phyloP scores from a whole-genome alignment of 202 grass and related monocot genomes.

The Panicum virgatum region DNA sequence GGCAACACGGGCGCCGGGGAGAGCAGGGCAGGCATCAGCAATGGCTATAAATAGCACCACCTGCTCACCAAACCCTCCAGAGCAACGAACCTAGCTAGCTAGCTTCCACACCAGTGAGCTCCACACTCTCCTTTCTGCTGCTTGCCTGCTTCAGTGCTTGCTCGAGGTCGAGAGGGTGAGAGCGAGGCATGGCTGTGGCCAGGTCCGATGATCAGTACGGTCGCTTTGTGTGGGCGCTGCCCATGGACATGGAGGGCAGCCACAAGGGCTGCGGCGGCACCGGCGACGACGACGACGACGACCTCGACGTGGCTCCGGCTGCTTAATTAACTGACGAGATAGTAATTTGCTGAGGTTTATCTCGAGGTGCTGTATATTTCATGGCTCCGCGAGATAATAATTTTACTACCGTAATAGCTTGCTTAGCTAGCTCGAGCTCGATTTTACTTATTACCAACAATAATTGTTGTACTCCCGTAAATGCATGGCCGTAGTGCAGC shows the following conservation, averaged over 20 bases:
- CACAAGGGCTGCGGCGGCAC: not conserved
- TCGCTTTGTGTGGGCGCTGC: constrained; percentile 11
- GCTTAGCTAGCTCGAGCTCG: not conserved
- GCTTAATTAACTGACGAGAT: constrained; percentile 42
- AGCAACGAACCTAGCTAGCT: not conserved
- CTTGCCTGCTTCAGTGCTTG: not conserved
- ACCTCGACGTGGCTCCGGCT: constrained; percentile 67
- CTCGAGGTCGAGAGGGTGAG: not conserved
- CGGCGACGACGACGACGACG: constrained; percentile 64
- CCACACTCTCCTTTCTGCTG: not conserved
- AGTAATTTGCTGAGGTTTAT: not conserved
- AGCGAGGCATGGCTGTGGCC: not conserved
- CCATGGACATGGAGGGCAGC: not conserved
- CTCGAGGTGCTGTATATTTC: constrained; percentile 10
- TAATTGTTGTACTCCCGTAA: no score
- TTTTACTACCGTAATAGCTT: not conserved
- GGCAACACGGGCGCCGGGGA: not conserved
- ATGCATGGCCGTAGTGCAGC: no score
- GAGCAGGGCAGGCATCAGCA: not conserved
- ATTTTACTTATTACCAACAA: not conserved
- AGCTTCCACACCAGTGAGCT: constrained; percentile 3
- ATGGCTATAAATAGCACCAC: constrained; percentile 19
- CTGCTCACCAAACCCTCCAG: not conserved
- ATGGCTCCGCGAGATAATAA: not conserved
- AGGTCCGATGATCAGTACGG: not conserved